Evolutionary conservation across 768 basidiomycete species (phyloP).

Genomic region (Agrocybe pediades): DNA sequence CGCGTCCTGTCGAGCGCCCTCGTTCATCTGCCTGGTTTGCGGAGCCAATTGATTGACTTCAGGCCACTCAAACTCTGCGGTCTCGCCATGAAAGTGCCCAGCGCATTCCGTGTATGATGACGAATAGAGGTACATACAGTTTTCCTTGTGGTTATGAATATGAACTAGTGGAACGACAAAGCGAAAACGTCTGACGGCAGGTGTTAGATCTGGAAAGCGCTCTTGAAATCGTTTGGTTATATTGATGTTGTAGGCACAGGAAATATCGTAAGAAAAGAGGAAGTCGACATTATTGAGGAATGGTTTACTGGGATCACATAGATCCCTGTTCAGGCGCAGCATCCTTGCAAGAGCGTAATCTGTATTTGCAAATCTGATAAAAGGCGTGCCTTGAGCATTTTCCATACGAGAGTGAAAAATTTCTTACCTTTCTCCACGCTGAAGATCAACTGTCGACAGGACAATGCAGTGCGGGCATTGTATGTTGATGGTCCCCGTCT

Average conservation of each 20-base stretch:
- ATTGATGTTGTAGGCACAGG: slow-evolving; percentile 23
- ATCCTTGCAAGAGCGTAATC: slow-evolving; percentile 22
- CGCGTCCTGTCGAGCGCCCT: slow-evolving; percentile 27
- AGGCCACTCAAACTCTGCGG: slow-evolving; percentile 27
- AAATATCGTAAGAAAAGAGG: slow-evolving; percentile 26
- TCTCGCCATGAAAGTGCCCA: slow-evolving; percentile 31
- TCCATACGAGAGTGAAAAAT: no score
- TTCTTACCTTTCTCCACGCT: slow-evolving; percentile 27
- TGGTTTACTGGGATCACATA: not conserved
- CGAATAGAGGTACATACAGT: slow-evolving; percentile 24
- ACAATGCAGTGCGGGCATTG: slow-evolving; percentile 28
- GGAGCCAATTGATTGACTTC: slow-evolving; percentile 21
- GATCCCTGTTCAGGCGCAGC: not conserved
- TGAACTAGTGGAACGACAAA: slow-evolving; percentile 24
- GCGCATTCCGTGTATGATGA: slow-evolving; percentile 19
- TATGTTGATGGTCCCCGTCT: slow-evolving; percentile 24
- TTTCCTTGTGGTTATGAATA: slow-evolving; percentile 27
- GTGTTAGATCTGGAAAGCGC: slow-evolving; percentile 9
- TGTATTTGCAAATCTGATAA: slow-evolving; percentile 23
- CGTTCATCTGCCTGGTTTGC: slow-evolving; percentile 28
- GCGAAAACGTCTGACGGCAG: slow-evolving; percentile 7
- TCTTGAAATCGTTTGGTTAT: slow-evolving; percentile 13
- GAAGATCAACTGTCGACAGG: slow-evolving; percentile 25
- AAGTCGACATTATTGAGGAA: not conserved
- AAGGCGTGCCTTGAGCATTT: no score